Base-by-base conservation (phyloP, 2,329 filamentous ascomycete species). In the Clarireedia hainanense region DNA sequence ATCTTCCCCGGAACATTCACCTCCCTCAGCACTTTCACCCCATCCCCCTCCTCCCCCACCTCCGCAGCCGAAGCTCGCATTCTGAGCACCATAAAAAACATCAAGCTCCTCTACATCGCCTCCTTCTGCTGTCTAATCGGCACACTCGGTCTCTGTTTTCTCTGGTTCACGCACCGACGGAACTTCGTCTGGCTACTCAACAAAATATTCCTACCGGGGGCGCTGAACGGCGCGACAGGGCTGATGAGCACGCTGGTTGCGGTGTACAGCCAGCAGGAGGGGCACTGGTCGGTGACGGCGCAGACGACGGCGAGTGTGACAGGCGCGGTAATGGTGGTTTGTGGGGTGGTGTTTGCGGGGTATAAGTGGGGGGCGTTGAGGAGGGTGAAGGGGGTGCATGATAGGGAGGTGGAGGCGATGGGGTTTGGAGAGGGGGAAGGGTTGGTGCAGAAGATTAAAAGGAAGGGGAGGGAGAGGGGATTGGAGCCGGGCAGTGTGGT, bases 1-100 rank as follows among this genome's bases (percentile, higher is more conserved):
- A 61, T 67, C 43, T 63, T 67, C 57, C 67, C 67, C 0, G 63
- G 63, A 2, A 66, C 66, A 12, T 69, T 66, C 60, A 65, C 64
- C 6, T 57, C 54, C 10, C 14, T 68, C 9, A 34, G 30, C 30
- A 34, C 10, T 4, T 3, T 34, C 30, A 12, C 30, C 3, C 30
- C 30, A 26, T 37, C 49, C 6, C 37, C 52, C 27, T 53, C 64
- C 4, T 57, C 54, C 10, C 12, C 67, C 10, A 48, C 52, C 30
- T 54, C 57, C 27, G 52, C 55, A 9, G 48, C 60, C 3, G 58
- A 58, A 3, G 42, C 43, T 5, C 40, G 50, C 0, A 57, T 67
- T 17, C 34, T 66, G 6, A 40, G 50, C 14, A 47, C 54, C 2
- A 56, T 65, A 4, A 65, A 66, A 36, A 55, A 67, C 46, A 57